phyloP scores from a whole-genome alignment of 805 yeast species.

The Kodamaea leandrae region DNA sequence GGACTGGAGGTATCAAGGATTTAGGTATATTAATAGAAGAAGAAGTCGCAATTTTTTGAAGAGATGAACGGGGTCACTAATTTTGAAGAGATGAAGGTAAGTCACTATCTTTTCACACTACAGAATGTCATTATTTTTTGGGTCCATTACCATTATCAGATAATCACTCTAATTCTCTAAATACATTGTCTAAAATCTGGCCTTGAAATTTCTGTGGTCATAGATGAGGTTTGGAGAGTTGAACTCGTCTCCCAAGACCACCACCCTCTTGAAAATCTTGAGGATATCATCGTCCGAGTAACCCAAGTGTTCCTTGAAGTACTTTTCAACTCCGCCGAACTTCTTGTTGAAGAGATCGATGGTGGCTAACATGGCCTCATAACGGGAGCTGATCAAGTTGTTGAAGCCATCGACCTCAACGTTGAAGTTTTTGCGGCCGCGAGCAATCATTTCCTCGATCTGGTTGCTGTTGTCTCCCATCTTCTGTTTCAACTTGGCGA shows the following conservation, averaged over 20 bases:
- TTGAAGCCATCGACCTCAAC: slow-evolving; percentile 52
- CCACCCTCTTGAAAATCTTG: slow-evolving; percentile 15
- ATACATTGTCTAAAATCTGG: slow-evolving; percentile 5
- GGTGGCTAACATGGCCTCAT: slow-evolving; percentile 68
- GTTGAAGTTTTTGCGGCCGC: slow-evolving; percentile 42
- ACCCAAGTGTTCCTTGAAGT: slow-evolving; percentile 43
- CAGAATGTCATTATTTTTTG: no score
- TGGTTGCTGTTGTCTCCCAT: slow-evolving; percentile 21
- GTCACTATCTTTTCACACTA: no score
- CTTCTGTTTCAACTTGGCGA: slow-evolving; percentile 30
- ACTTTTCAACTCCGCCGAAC: slow-evolving; percentile 55
- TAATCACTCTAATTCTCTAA: neutral
- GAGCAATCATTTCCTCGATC: slow-evolving; percentile 22
- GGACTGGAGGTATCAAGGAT: neutral
- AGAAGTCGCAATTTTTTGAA: no score
- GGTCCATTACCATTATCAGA: no score
- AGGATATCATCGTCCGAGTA: slow-evolving; percentile 45
- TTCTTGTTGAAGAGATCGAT: slow-evolving; percentile 49
- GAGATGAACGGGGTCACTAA: no score
- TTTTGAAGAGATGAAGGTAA: no score
- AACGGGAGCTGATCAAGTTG: slow-evolving; percentile 59
- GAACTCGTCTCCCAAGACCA: slow-evolving; percentile 17
- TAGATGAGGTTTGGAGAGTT: slow-evolving; percentile 1
- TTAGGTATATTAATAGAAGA: neutral
- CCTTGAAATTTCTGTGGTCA: slow-evolving; percentile 10